Percentiles rank a stretch among this genome's conserved stretches.
phyloP scores from a whole-genome alignment of 495 filamentous ascomycete genomes.

The Tuber brumale region DNA sequence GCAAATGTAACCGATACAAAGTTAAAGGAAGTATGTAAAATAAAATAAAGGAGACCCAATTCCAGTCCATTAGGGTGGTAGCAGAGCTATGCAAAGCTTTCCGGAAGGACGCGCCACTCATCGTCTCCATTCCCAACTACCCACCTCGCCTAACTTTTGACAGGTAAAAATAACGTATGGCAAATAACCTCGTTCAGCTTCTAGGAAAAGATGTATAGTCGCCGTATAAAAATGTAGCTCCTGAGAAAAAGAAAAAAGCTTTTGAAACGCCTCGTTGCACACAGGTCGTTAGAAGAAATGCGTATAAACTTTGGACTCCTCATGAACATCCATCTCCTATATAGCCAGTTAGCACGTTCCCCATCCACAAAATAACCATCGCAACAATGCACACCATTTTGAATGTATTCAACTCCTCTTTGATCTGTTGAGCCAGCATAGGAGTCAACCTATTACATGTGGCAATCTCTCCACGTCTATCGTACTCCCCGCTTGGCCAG shows the following conservation, averaged over 20 bases:
- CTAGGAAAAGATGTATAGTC: constrained; percentile 34
- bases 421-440: constrained; percentile 97
- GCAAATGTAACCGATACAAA: constrained; percentile 35
- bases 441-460: constrained; percentile 97
- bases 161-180: constrained; percentile 31
- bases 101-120: constrained; percentile 16
- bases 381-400: constrained; percentile 72
- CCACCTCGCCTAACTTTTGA: constrained; percentile 13
- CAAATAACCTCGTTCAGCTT: constrained; percentile 28
- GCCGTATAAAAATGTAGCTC: constrained; percentile 28
- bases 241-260: constrained; percentile 25
- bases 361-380: neutral
- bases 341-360: constrained; percentile 43
- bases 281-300: constrained; percentile 80
- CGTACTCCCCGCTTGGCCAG: constrained; percentile 92
- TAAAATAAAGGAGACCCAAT: constrained; percentile 17
- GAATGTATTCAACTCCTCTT: constrained; percentile 98
- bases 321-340: constrained; percentile 99
- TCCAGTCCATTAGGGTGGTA: constrained; percentile 3
- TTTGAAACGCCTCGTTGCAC: constrained; percentile 25
- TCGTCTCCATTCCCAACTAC: constrained; percentile 15
- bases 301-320: constrained; percentile 96
- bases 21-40: constrained; percentile 40
- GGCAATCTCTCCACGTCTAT: constrained; percentile 89
- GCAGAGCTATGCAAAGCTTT: constrained; percentile 13